Conservation (phyloP, 495 filamentous ascomycete genomes). For the Penicillium salamii region DNA sequence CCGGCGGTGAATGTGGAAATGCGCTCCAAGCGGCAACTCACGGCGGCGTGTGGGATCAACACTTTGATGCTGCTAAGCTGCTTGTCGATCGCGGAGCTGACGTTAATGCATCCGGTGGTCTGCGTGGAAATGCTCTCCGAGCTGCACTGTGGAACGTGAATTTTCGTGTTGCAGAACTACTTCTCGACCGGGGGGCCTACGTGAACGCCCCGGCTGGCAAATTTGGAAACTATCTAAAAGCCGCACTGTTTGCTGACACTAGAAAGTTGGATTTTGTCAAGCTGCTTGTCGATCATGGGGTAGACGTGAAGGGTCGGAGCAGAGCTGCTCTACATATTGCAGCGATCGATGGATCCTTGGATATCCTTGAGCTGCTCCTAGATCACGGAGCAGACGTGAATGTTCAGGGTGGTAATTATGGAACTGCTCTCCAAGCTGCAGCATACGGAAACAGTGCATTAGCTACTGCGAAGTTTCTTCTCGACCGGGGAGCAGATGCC, state of each 20-base stretch:
- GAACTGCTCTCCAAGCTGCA: neutral
- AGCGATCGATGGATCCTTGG: neutral
- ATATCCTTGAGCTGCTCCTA: neutral
- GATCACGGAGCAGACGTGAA: neutral
- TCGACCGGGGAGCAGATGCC: neutral
- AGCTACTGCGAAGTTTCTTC: neutral
- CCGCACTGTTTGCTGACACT: neutral
- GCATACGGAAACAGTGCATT: neutral
- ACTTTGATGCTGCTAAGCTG: neutral
- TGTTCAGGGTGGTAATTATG: neutral
- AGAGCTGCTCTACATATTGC: neutral
- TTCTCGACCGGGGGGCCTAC: neutral
- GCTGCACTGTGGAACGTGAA: no score
- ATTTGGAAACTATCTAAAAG: neutral
- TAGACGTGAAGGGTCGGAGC: neutral
- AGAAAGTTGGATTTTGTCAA: neutral
- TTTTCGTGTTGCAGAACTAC: neutral
- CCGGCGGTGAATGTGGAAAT: slow-evolving; percentile 12
- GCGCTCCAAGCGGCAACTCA: no score
- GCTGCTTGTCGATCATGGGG: neutral
- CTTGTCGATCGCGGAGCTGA: neutral
- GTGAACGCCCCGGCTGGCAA: neutral
- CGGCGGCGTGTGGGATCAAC: no score
- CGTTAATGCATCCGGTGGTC: neutral
- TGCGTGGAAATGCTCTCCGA: no score